Conservation (phyloP, 1,139 yeast genomes). For the Geotrichum reessii region DNA sequence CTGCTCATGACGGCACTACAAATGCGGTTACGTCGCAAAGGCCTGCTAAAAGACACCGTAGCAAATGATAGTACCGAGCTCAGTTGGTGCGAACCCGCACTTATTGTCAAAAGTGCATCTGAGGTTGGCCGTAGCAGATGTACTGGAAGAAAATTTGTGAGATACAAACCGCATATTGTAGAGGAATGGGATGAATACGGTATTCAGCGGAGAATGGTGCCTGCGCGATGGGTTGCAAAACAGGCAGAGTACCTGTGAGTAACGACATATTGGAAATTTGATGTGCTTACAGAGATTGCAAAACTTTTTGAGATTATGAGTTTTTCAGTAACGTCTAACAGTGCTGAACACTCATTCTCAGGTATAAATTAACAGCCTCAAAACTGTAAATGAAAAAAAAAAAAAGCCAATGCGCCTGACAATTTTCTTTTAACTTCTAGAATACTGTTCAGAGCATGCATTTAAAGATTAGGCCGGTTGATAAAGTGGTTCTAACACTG, state of each 20-base stretch:
- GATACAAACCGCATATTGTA: neutral
- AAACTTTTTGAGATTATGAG: no score
- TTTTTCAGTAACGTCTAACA: no score
- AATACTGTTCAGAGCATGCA: neutral
- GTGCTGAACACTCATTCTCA: no score
- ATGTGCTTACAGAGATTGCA: no score
- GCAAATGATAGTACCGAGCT: neutral
- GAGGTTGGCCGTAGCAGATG: neutral
- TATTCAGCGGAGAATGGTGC: neutral
- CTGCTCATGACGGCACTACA: neutral
- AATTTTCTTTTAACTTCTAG: neutral
- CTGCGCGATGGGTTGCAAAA: neutral
- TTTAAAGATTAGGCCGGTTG: neutral
- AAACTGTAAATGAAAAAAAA: no score
- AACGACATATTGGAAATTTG: neutral
- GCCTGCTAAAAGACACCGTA: neutral
- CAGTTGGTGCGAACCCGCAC: neutral
- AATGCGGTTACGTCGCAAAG: neutral
- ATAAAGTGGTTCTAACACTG: neutral
- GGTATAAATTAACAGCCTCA: no score
- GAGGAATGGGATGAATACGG: slow-evolving; percentile 7
- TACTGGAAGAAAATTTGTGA: neutral
- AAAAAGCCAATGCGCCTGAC: no score
- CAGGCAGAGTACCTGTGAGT: neutral
- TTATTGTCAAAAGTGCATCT: neutral